A percentile compares a stretch with the other conserved stretches of the same genome.
Conservation (phyloP, 208 protist genomes). For the Leishmania martiniquensis region DNA sequence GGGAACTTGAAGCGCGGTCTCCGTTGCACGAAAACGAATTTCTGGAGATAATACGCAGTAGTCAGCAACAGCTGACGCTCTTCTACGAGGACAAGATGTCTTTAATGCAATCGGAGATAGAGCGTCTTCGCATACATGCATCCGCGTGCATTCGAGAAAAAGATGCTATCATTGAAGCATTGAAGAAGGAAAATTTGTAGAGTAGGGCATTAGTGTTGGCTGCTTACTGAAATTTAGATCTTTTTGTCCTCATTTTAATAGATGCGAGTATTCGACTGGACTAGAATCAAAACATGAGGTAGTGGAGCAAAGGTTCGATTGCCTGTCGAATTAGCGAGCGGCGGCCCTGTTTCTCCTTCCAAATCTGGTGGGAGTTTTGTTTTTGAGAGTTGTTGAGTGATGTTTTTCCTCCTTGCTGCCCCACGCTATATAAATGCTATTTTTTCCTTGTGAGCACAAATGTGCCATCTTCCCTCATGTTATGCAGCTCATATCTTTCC, state of each 20-base stretch:
- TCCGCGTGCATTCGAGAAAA: conserved; percentile 24
- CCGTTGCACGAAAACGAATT: conserved; percentile 22
- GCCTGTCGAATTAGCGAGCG: too few relatives aligned
- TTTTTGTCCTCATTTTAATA: not conserved
- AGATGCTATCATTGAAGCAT: conserved; percentile 19
- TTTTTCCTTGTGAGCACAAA: too few relatives aligned
- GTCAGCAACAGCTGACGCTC: conserved; percentile 8
- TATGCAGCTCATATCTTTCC: too few relatives aligned
- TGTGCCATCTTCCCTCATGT: too few relatives aligned
- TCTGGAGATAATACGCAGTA: conserved; percentile 18
- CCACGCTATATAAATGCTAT: too few relatives aligned
- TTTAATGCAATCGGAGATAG: conserved; percentile 27
- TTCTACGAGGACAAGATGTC: conserved; percentile 27
- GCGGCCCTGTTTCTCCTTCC: too few relatives aligned
- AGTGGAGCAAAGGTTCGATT: too few relatives aligned
- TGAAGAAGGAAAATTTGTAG: conserved; percentile 6
- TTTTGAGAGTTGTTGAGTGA: too few relatives aligned
- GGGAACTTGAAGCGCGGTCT: not conserved
- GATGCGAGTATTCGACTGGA: not conserved
- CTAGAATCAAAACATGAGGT: not conserved
- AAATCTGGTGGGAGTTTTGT: too few relatives aligned
- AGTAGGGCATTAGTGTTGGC: not conserved
- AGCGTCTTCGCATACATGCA: conserved; percentile 15
- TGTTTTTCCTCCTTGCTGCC: too few relatives aligned
- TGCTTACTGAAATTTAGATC: not conserved